Evolutionary conservation across 225 moss, liverwort and hornwort genomes (phyloP).

Genomic region (Marchantia polymorpha): DNA sequence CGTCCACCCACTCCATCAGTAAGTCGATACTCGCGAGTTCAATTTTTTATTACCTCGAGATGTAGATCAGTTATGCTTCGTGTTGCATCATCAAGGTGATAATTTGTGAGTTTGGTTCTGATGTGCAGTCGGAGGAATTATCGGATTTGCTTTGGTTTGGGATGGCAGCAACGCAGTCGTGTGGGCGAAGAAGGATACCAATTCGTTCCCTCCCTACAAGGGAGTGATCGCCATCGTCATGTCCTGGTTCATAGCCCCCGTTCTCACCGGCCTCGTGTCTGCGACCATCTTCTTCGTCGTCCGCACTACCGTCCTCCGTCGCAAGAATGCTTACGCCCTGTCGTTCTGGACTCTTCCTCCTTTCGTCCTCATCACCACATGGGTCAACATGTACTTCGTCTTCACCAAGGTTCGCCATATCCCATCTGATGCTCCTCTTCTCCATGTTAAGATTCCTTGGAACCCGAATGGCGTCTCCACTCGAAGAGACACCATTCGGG

Average conservation of each 20-base stretch:
- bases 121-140: slow-evolving; percentile 49
- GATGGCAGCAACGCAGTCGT: slow-evolving; percentile 58
- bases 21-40: slow-evolving; percentile 32
- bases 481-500: neutral
- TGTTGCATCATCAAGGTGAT: neutral
- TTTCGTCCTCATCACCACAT: slow-evolving; percentile 54
- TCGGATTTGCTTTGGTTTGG: slow-evolving; percentile 74
- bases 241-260: slow-evolving; percentile 67
- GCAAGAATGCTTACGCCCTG: slow-evolving; percentile 48
- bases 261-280: slow-evolving; percentile 41
- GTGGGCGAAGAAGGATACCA: slow-evolving; percentile 58
- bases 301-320: slow-evolving; percentile 49
- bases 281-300: slow-evolving; percentile 46
- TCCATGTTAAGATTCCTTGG: too few relatives aligned
- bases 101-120: neutral
- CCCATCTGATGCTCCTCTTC: slow-evolving; percentile 34
- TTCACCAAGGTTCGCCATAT: slow-evolving; percentile 55
- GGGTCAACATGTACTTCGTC: slow-evolving; percentile 70
- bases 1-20: slow-evolving; percentile 72
- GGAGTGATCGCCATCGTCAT: slow-evolving; percentile 54
- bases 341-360: slow-evolving; percentile 65
- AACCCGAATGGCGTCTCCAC: slow-evolving; percentile 23
- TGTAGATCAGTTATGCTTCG: slow-evolving; percentile 12
- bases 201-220: slow-evolving; percentile 62
- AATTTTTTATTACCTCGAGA: slow-evolving; percentile 55